Percentiles rank a stretch among this genome's conserved stretches.
Conservation (phyloP, 169 alveolate species). For the Eimeria acervulina region DNA sequence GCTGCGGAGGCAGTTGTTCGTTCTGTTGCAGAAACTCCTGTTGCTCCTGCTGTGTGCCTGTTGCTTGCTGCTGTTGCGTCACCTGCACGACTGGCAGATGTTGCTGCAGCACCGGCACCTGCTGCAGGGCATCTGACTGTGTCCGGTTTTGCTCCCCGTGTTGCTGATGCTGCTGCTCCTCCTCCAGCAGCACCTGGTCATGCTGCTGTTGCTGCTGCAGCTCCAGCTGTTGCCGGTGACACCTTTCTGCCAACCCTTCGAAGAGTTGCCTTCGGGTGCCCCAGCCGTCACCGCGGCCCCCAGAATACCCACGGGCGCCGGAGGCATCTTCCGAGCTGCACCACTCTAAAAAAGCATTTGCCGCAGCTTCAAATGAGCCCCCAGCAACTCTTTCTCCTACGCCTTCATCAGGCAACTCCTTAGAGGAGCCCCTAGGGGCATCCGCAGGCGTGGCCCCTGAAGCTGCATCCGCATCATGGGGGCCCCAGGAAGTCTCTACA, state of each 20-base stretch:
- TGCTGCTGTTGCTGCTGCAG: conserved; percentile 21
- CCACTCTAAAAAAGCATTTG: conserved; percentile 63
- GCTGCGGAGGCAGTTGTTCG: background rate
- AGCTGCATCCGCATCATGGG: conserved; percentile 16
- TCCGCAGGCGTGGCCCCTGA: background rate
- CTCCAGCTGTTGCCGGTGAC: conserved; percentile 47
- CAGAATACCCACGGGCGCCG: conserved; percentile 20
- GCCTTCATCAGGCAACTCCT: background rate
- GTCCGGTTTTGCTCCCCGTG: background rate
- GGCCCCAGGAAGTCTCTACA: background rate
- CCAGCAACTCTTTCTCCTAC: background rate
- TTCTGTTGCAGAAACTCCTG: background rate
- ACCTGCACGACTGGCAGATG: background rate
- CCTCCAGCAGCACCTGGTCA: background rate
- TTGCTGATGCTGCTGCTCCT: conserved; percentile 19
- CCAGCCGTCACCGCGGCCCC: conserved; percentile 46
- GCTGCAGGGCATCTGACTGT: background rate
- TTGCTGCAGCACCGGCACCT: background rate
- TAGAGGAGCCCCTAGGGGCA: background rate
- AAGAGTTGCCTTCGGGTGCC: conserved; percentile 41
- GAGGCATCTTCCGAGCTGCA: conserved; percentile 41
- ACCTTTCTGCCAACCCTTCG: conserved; percentile 61
- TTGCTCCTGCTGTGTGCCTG: background rate
- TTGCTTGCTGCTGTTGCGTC: conserved; percentile 27
- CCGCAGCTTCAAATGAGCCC: background rate